Base-by-base conservation (phyloP, 192 early-diverging fungal species). In the Umbelopsis sp. region DNA sequence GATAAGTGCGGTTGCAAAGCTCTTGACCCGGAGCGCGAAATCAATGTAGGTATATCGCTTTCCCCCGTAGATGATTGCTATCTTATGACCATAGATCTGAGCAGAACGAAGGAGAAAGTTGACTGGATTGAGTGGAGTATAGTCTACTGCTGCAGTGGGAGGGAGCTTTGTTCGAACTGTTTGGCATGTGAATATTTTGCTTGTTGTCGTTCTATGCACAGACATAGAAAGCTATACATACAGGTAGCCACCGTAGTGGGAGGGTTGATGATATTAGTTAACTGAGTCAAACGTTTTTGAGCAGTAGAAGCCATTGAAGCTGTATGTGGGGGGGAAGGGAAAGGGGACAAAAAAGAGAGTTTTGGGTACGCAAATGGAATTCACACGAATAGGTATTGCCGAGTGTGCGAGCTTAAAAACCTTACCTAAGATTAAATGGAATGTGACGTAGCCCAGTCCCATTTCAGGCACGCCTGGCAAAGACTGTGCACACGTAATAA, bases 61-160 rank as follows among this genome's bases (percentile, higher is more conserved):
- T 7, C 65, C 54, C 0, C 75, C 80, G 29, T 88, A 76, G 36
- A 82, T 71, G 66, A 90, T 76, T 0, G 88, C 88, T 7, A 65
- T 38, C 50, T 85, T 85, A 11, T 71, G 49, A 0, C 86, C 75
- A 49, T 85, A 87, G 38, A 88, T 71, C 45, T 74, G 73, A 17
- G 80, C 83, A 22, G 80, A 76, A 31, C 88, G 77, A 34, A 82
- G 74, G 11, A 89, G 75, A 44, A 89, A 87, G 12, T 81, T 74
- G 11, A 89, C 53, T 4, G 88, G 88, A 69, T 85, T 82, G 3
- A 89, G 74, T 44, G 80, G 80, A 20, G 82, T 83, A 38, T 53
- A 53, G 22, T 26, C 52, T 0, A 53, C 52, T 53, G 52, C 14
- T 26, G 52, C 52, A 22, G 52, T 53, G 22, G 52, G 24, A 24